Base-by-base conservation (phyloP, 2,329 filamentous ascomycete genomes). In the Cladosporium sphaerospermum region DNA sequence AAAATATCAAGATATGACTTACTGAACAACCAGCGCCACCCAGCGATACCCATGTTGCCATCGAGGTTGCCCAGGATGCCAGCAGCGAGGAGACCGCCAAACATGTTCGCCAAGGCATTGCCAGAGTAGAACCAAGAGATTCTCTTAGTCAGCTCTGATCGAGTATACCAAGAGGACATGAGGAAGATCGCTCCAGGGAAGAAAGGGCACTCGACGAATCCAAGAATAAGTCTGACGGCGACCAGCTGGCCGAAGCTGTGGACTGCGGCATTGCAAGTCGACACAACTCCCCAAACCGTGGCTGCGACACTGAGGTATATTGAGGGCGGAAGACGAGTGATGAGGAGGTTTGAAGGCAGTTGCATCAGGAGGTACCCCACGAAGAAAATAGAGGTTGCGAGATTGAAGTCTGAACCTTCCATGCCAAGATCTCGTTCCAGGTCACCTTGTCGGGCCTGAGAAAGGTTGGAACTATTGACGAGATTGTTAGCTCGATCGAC, bases 341-440 rank as follows among this genome's bases (percentile, higher is more conserved):
- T 67, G 0, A 81, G 60, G 54, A 84, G 70, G 56, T 84, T 85
- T 0, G 79, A 83, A 0, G 81, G 82, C 0, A 84, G 67, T 62
- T 84, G 80, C 75, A 83, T 82, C 11, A 82, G 65, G 0, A 84
- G 68, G 58, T 84, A 84, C 4, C 80, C 76, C 1, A 82, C 78
- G 56, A 81, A 82, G 40, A 81, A 69, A 59, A 81, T 78, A 55
- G 74, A 76, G 3, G 76, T 79, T 13, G 75, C 75, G 1, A 80
- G 65, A 57, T 82, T 81, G 61, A 79, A 82, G 46, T 83, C 77
- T 2, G 77, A 81, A 5, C 78, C 78, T 4, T 62, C 67, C 75
- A 83, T 79, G 1, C 65, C 66, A 0, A 83, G 67, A 52, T 83
- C 80, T 18, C 69, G 53, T 54, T 83, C 79, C 0, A 83, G 67